Percentiles rank a stretch among this genome's conserved stretches.
phyloP scores from a whole-genome alignment of 257 asterid species.

The Solanum virginianum region DNA sequence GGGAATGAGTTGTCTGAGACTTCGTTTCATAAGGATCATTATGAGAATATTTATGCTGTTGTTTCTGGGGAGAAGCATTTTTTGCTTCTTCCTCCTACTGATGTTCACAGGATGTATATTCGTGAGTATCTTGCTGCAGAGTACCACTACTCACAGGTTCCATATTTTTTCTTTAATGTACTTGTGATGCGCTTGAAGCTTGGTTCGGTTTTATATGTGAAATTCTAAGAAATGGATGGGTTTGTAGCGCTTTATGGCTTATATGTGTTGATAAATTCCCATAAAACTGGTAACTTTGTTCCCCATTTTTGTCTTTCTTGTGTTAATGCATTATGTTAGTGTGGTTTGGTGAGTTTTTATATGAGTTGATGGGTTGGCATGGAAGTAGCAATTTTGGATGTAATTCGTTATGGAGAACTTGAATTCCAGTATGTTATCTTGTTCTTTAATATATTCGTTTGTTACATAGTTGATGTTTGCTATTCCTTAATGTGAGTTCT shows the following conservation, averaged over 20 bases:
- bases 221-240: background rate
- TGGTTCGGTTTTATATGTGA: background rate
- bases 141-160: constrained; percentile 50
- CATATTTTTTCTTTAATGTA: background rate
- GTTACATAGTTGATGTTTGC: background rate
- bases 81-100: constrained; percentile 79
- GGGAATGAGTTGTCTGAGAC: constrained; percentile 64
- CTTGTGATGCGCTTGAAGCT: background rate
- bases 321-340: background rate
- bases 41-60: constrained; percentile 84
- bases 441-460: background rate
- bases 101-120: constrained; percentile 81
- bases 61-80: constrained; percentile 70
- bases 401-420: background rate
- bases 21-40: constrained; percentile 79
- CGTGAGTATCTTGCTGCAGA: constrained; percentile 56
- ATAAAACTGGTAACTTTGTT: background rate
- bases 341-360: background rate
- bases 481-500: background rate
- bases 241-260: background rate
- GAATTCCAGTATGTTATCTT: background rate
- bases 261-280: background rate
- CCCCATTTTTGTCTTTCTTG: background rate
- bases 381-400: background rate
- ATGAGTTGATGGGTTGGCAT: background rate